Evolutionary conservation across 768 basidiomycete genomes (phyloP).

Genomic region (Pulveroboletus sp.): DNA sequence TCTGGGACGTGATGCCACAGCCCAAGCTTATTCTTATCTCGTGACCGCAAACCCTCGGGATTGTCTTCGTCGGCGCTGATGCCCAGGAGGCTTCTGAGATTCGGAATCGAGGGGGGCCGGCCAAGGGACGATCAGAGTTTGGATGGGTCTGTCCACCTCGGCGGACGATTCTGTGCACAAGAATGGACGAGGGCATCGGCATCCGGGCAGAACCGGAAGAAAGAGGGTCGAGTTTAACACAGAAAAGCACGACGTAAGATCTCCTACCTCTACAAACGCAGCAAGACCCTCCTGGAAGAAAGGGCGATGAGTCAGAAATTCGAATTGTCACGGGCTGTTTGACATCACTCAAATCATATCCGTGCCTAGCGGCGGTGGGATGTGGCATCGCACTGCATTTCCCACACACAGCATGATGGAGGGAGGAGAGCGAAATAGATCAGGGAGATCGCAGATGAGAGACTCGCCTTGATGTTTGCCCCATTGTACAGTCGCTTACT

Average conservation of each 20-base stretch:
- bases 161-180: slow-evolving; percentile 14
- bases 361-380: neutral
- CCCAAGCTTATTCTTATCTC: neutral
- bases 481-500: slow-evolving; percentile 54
- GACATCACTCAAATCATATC: slow-evolving; percentile 3
- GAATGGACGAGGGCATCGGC: neutral
- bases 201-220: slow-evolving; percentile 9
- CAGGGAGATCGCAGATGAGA: neutral
- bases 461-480: slow-evolving; percentile 62
- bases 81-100: neutral
- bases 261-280: slow-evolving; percentile 49
- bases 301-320: slow-evolving; percentile 14
- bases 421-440: neutral
- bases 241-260: neutral
- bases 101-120: neutral
- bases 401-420: neutral
- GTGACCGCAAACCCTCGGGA: neutral
- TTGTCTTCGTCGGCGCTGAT: neutral
- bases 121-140: slow-evolving; percentile 15
- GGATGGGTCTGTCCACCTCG: slow-evolving; percentile 17
- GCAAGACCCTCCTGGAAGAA: slow-evolving; percentile 57
- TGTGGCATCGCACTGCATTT: neutral
- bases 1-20: neutral
- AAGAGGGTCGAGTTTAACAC: neutral
- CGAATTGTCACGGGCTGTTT: neutral